Base-by-base conservation (phyloP, 768 basidiomycete species). In the Hemileccinum rubropunctum region DNA sequence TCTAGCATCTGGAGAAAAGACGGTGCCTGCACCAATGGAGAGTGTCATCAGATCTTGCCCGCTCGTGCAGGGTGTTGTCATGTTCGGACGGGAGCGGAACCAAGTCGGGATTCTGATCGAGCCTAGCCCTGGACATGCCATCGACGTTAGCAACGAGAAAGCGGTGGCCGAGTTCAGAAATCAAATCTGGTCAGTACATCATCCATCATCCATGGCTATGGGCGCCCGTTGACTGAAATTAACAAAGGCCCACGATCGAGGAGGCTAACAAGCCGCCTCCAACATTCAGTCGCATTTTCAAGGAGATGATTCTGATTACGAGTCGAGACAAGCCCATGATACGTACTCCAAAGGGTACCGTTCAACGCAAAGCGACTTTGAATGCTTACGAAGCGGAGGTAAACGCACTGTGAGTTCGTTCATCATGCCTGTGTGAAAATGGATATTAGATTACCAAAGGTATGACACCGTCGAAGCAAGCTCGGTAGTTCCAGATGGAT, bases 281-380 rank as follows among this genome's bases (percentile, higher is more conserved):
- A 0, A 59, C 70, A 0, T 75, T 71, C 41, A 74, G 73, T 30
- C 61, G 71, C 7, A 67, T 77, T 6, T 77, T 73, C 68, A 76
- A 75, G 60, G 75, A 81, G 57, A 76, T 80, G 78, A 78, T 81
- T 35, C 30, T 80, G 14, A 59, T 79, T 13, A 61, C 76, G 0
- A 53, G 59, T 0, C 40, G 61, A 20, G 63, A 58, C 0, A 76
- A 76, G 48, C 78, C 78, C 0, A 56, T 81, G 23, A 58, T 62
- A 11, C 68, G 73, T 38, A 64, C 76, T 1, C 66, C 60, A 1
- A 70, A 70, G 39, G 68, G 61, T 2, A 67, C 58, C 6, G 51
- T 63, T 4, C 56, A 52, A 33, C 50, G 52, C 26, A 56, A 62
- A 20, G 50, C 27, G 0, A 46, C 54, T 0, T 13, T 65, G 13